A percentile compares a stretch with the other conserved stretches of the same genome.
phyloP scores from a whole-genome alignment of 2,329 filamentous ascomycete species.

The Aspergillus ibericus region DNA sequence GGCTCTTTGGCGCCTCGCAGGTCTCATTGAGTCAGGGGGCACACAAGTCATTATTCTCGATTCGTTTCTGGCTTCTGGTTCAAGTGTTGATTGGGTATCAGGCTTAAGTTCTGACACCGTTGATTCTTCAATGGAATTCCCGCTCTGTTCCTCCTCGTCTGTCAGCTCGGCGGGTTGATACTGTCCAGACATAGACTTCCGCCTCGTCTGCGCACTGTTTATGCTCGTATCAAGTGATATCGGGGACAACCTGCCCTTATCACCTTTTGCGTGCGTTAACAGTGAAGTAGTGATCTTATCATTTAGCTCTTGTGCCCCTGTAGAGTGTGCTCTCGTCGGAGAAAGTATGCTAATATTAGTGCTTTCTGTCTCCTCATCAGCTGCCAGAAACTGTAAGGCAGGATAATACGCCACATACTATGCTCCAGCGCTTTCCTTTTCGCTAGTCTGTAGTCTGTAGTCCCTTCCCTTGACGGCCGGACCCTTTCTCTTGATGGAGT shows the following conservation, averaged over 20 bases:
- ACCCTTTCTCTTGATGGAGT: slow-evolving; percentile 20
- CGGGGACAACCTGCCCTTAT: neutral
- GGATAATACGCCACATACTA: slow-evolving; percentile 36
- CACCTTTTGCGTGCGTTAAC: neutral
- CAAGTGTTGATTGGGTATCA: neutral
- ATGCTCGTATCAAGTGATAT: neutral
- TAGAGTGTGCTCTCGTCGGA: slow-evolving; percentile 24
- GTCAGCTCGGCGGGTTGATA: neutral
- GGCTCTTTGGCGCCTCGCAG: slow-evolving; percentile 65
- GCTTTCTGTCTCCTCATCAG: slow-evolving; percentile 43
- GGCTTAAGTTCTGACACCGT: neutral
- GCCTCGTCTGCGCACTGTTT: neutral
- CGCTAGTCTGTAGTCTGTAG: slow-evolving; percentile 15
- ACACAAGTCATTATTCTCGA: slow-evolving; percentile 27
- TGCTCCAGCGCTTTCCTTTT: slow-evolving; percentile 43
- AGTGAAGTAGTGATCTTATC: neutral
- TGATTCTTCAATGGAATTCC: neutral
- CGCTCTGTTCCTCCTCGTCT: neutral
- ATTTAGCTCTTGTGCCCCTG: neutral
- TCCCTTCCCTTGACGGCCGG: slow-evolving; percentile 14
- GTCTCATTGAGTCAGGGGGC: slow-evolving; percentile 57
- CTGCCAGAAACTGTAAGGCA: neutral
- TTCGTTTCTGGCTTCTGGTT: neutral
- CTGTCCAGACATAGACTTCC: neutral
- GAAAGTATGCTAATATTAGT: slow-evolving; percentile 49